These are phyloP conservation scores for Biscogniauxia mediterranea DNA, from an alignment of 2,329 filamentous ascomycete genomes.

Conservation along the genomic window DNA sequence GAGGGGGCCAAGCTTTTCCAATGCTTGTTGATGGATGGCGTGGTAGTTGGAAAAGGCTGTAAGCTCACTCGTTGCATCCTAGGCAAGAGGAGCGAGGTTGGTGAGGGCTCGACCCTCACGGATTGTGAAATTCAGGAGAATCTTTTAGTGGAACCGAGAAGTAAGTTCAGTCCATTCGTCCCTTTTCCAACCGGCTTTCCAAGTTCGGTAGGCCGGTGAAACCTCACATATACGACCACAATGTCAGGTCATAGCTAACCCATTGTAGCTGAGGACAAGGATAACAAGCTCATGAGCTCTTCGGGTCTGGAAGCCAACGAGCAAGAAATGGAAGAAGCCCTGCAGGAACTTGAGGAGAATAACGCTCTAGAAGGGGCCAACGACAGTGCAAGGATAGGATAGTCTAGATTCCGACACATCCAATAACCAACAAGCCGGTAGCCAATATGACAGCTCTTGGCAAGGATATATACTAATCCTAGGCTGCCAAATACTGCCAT, in stretches of 20 bases:
- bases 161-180: conserved; percentile 43
- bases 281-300: conserved; percentile 66
- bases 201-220: not conserved
- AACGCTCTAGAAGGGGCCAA: conserved; percentile 16
- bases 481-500: not conserved
- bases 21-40: conserved; percentile 91
- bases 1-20: conserved; percentile 83
- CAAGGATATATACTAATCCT: not conserved
- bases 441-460: not conserved
- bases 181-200: not conserved
- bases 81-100: conserved; percentile 76
- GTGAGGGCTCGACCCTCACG: conserved; percentile 75
- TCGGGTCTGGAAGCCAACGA: conserved; percentile 64
- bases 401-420: not conserved
- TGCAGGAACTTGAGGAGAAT: conserved; percentile 44
- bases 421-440: not conserved
- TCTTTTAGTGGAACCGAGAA: conserved; percentile 75
- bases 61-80: conserved; percentile 86
- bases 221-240: not conserved
- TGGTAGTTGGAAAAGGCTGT: conserved; percentile 77
- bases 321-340: conserved; percentile 56
- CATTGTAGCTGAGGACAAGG: conserved; percentile 60
- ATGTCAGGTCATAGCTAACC: conserved; percentile 24
- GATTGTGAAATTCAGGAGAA: conserved; percentile 94
- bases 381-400: conserved; percentile 11